Evolutionary conservation across 129 eudicot species (phyloP), one percentile per base, ranked within the genome.

Genomic region (Centella asiatica): DNA sequence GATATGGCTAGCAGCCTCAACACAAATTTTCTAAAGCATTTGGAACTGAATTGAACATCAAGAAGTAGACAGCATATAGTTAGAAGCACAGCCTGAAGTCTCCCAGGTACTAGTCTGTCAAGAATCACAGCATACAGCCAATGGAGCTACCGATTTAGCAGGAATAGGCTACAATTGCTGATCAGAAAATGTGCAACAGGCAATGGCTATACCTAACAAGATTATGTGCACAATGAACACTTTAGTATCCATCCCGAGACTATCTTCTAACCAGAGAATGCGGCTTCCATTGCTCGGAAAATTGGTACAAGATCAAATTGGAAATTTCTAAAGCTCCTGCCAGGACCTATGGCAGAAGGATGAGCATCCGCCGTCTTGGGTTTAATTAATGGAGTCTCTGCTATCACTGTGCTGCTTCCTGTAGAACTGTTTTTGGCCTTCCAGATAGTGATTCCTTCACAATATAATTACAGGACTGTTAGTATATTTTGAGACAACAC

Each of bases 361-460:
- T 62, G 73, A 32, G 74, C 44, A 72, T 62, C 70, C 3, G 54
- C 61, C 3, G 54, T 57, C 24, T 23, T 73, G 2, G 84, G 51
- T 59, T 75, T 84, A 70, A 27, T 57, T 10, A 36, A 50, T 36
- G 83, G 81, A 77, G 70, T 68, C 67, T 92, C 99, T 27, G 77
- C 46, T 55, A 65, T 60, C 58, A 53, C 70, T 29, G 80, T 72
- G 75, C 80, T 87, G 80, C 74, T 74, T 57, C 96, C 99, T 15
- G 75, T 67, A 22, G 96, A 77, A 63, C 80, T 78, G 31, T 71
- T 84, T 66, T 74, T 87, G 28, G 94, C 95, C 81, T 80, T 92
- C 99, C 99, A 92, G 62, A 84, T 83, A 31, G 76, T 82, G 44
- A 84, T 18, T 66, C 88, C 96, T 90, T 67, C 78, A 72, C 34